phyloP scores from a whole-genome alignment of 306 rosid species.

The Prunus dulcis region DNA sequence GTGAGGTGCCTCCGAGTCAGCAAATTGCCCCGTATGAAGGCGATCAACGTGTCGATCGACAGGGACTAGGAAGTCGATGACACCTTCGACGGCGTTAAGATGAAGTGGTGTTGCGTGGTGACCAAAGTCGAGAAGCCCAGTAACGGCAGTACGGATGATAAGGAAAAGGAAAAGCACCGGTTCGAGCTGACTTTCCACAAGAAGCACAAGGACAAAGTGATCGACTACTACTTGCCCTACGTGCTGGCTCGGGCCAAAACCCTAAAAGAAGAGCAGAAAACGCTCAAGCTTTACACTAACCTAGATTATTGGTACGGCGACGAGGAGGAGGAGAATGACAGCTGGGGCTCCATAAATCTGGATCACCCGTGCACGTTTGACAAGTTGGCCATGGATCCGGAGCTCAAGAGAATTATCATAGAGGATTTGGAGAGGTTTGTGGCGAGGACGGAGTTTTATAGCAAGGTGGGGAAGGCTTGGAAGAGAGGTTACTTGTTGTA shows the following conservation, averaged over 20 bases:
- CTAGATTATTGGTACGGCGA: background rate
- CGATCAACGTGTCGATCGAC: constrained; percentile 15
- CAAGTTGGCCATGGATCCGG: constrained; percentile 36
- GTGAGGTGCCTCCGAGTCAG: constrained; percentile 23
- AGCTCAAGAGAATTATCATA: constrained; percentile 13
- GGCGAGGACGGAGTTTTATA: constrained; percentile 31
- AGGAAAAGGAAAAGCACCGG: background rate
- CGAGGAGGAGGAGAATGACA: background rate
- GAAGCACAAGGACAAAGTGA: constrained; percentile 24
- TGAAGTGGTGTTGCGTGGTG: constrained; percentile 21
- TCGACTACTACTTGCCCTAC: constrained; percentile 30
- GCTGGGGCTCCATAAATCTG: constrained; percentile 30
- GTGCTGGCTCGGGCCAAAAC: constrained; percentile 21
- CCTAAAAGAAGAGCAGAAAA: constrained; percentile 16
- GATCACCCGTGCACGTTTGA: constrained; percentile 44
- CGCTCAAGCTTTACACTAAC: constrained; percentile 23
- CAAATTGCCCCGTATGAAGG: constrained; percentile 26
- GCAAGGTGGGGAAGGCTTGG: constrained; percentile 48
- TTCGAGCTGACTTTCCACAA: constrained; percentile 34
- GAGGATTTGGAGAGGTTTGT: constrained; percentile 39
- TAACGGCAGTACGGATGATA: background rate
- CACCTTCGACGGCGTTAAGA: background rate
- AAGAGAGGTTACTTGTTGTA: constrained; percentile 45
- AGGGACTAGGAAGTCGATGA: constrained; percentile 22
- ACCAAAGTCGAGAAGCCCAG: background rate